phyloP scores from a whole-genome alignment of 495 filamentous ascomycete genomes.

The Jackrogersella multiformis region DNA sequence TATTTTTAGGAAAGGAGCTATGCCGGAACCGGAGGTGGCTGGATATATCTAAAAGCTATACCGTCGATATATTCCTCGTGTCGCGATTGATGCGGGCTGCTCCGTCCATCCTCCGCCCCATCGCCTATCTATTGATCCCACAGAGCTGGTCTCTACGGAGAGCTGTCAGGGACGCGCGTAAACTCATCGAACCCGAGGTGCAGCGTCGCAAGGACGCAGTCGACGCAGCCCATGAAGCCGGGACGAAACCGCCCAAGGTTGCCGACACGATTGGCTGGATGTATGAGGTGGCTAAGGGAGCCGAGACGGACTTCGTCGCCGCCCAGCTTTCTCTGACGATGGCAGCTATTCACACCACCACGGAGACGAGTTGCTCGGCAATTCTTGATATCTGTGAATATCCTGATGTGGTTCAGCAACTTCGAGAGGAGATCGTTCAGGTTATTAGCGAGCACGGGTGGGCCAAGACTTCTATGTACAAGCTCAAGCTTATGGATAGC shows the following conservation, averaged over 20 bases:
- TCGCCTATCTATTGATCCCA: constrained; percentile 49
- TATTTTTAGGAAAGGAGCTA: constrained; percentile 57
- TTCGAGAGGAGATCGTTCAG: constrained; percentile 53
- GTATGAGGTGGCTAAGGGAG: constrained; percentile 43
- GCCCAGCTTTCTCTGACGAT: constrained; percentile 46
- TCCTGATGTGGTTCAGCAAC: constrained; percentile 49
- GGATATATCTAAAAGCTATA: constrained; percentile 54
- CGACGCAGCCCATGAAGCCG: constrained; percentile 40
- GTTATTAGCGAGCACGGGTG: constrained; percentile 50
- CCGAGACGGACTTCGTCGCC: constrained; percentile 42
- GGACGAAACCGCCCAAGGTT: constrained; percentile 45
- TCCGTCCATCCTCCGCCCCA: constrained; percentile 49
- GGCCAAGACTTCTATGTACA: constrained; percentile 59
- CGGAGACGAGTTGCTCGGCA: constrained; percentile 48
- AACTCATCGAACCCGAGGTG: constrained; percentile 50
- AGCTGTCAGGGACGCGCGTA: constrained; percentile 45
- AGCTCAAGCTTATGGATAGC: constrained; percentile 63
- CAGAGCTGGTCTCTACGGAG: constrained; percentile 39
- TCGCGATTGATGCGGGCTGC: constrained; percentile 46
- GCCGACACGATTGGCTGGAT: constrained; percentile 51
- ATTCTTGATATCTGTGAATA: constrained; percentile 53
- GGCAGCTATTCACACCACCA: constrained; percentile 52
- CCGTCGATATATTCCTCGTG: constrained; percentile 48
- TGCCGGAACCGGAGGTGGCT: constrained; percentile 59
- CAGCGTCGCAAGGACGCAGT: constrained; percentile 40